A percentile compares a stretch with the other conserved stretches of the same genome.
Evolutionary conservation across 2,329 filamentous ascomycete species (phyloP).

Genomic region (Lasiodiplodia sp.): DNA sequence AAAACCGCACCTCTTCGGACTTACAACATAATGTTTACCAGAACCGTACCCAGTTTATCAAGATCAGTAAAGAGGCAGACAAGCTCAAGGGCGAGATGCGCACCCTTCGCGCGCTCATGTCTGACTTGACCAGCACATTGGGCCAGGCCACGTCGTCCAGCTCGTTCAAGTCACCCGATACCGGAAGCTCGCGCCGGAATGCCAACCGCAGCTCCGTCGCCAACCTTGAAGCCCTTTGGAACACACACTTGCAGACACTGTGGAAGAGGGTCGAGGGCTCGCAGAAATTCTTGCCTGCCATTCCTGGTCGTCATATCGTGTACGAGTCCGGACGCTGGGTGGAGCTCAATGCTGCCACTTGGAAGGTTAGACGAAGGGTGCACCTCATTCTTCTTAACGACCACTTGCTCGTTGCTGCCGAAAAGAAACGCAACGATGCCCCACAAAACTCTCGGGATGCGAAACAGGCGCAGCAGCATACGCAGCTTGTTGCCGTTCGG

Average conservation of each 20-base stretch:
- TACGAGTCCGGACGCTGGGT: conserved; percentile 94
- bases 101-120: conserved; percentile 86
- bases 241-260: conserved; percentile 74
- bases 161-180: conserved; percentile 41
- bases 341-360: conserved; percentile 95
- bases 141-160: conserved; percentile 55
- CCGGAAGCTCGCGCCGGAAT: conserved; percentile 56
- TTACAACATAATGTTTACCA: conserved; percentile 96
- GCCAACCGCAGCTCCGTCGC: conserved; percentile 91
- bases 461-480: conserved; percentile 53
- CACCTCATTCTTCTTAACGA: conserved; percentile 94
- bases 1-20: conserved; percentile 79
- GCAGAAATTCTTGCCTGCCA: conserved; percentile 92
- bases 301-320: conserved; percentile 90
- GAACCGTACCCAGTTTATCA: conserved; percentile 97
- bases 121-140: conserved; percentile 73
- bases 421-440: conserved; percentile 85
- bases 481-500: conserved; percentile 86
- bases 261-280: conserved; percentile 99
- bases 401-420: conserved; percentile 89
- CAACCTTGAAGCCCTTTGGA: conserved; percentile 74
- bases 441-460: conserved; percentile 53
- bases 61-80: conserved; percentile 98
- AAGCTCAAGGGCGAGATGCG: conserved; percentile 97
- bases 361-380: conserved; percentile 88